Evolutionary conservation across 179 eudicot species (phyloP).

Genomic region (Silene coronaria): DNA sequence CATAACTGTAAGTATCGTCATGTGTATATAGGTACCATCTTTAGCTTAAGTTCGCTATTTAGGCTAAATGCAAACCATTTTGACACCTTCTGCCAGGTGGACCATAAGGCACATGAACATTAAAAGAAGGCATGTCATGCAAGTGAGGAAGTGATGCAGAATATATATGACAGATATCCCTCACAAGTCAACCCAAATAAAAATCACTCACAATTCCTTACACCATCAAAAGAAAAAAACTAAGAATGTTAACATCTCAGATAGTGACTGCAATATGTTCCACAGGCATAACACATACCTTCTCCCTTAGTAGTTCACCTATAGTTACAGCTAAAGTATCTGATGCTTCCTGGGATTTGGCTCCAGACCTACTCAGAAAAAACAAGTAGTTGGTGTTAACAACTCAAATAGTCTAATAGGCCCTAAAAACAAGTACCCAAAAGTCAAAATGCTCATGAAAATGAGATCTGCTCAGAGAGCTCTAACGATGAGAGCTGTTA

Average conservation of each 20-base stretch:
- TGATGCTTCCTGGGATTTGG: constrained; percentile 34
- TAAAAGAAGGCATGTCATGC: background rate
- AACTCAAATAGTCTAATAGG: background rate
- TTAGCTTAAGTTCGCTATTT: background rate
- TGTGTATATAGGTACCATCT: background rate
- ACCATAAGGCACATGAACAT: background rate
- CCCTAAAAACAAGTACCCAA: constrained; percentile 9
- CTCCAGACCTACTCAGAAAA: constrained; percentile 32
- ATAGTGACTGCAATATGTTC: background rate
- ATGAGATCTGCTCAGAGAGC: background rate
- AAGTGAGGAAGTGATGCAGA: background rate
- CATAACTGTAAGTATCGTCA: background rate
- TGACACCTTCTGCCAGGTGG: background rate
- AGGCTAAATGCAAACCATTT: background rate
- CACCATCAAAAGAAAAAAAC: background rate
- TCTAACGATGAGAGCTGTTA: constrained; percentile 8
- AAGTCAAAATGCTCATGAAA: constrained; percentile 3
- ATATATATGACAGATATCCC: background rate
- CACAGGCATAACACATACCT: constrained; percentile 41
- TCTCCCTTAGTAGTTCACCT: constrained; percentile 56
- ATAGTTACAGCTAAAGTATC: constrained; percentile 52
- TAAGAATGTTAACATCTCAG: background rate
- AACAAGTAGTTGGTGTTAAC: background rate
- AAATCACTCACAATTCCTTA: background rate
- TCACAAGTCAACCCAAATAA: background rate